These are phyloP conservation scores for Omphalotus guepiniiformis DNA, from an alignment of 768 basidiomycete genomes.

Conservation along the genomic window DNA sequence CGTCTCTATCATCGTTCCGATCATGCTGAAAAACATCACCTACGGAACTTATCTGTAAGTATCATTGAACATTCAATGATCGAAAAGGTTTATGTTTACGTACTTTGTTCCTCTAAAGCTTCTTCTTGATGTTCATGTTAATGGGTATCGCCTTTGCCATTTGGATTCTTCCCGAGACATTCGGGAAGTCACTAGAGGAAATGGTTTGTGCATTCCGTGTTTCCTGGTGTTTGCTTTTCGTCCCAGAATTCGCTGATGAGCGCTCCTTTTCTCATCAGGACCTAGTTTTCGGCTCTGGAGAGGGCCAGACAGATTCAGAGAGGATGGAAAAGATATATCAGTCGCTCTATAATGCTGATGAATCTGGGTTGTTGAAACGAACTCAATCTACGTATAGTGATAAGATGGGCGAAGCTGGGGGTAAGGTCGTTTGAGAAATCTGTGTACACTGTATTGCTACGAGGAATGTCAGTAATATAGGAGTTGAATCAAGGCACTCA, in stretches of 20 bases:
- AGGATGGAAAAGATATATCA: no score
- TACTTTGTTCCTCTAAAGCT: constrained; percentile 3
- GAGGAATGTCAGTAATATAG: no score
- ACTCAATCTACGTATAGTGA: no score
- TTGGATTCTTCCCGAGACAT: constrained; percentile 26
- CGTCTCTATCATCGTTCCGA: constrained; percentile 33
- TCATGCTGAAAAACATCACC: constrained; percentile 28
- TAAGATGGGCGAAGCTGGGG: no score
- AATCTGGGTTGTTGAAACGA: no score
- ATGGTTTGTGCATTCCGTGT: constrained; percentile 16
- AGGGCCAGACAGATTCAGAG: constrained; percentile 16
- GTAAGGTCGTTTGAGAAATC: no score
- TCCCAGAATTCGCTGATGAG: neutral
- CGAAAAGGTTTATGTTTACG: neutral
- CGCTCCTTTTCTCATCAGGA: constrained; percentile 8
- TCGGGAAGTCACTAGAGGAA: constrained; percentile 26
- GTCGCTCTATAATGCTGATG: no score
- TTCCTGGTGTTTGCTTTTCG: neutral
- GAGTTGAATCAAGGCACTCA: no score
- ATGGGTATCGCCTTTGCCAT: constrained; percentile 23
- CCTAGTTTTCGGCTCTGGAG: constrained; percentile 17
- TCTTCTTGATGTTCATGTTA: constrained; percentile 23
- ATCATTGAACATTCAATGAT: no score
- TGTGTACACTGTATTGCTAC: no score
- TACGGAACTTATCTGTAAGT: constrained; percentile 29